These are phyloP conservation scores for Angophora floribunda DNA, from an alignment of 345 rosid species.

Conservation along the genomic window DNA sequence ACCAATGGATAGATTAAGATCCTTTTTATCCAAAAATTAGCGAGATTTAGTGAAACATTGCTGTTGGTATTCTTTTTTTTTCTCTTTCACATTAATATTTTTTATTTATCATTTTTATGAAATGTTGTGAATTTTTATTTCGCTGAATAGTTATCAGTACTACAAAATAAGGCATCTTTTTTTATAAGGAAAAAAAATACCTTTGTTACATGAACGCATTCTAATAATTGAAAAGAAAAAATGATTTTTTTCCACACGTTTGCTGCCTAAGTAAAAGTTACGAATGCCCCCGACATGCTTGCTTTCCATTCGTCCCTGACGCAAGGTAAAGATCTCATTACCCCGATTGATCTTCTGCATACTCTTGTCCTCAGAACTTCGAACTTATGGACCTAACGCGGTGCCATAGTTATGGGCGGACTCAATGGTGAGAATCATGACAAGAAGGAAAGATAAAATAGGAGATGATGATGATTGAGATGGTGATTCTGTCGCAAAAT, in stretches of 20 bases:
- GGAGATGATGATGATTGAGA: conserved; percentile 14
- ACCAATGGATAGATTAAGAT: not conserved
- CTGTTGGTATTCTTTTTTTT: not conserved
- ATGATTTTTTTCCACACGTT: not conserved
- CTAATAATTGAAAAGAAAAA: not conserved
- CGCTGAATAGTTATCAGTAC: not conserved
- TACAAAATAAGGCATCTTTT: not conserved
- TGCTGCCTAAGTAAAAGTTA: not conserved
- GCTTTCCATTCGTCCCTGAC: not conserved
- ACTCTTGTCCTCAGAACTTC: not conserved
- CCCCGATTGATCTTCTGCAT: not conserved
- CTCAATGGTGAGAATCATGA: conserved; percentile 37
- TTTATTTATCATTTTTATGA: not conserved
- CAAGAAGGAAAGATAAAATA: conserved; percentile 14
- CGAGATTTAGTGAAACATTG: not conserved
- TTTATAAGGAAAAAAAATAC: not conserved
- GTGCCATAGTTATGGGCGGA: conserved; percentile 35
- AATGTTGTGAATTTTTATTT: not conserved
- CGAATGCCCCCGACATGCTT: not conserved
- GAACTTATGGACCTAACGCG: not conserved
- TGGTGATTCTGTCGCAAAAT: conserved; percentile 30
- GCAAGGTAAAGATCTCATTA: not conserved
- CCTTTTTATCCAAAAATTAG: not conserved
- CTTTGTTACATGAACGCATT: not conserved
- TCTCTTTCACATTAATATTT: not conserved